phyloP scores from a whole-genome alignment of 164 flowering plant species.

The Echeveria elegans region DNA sequence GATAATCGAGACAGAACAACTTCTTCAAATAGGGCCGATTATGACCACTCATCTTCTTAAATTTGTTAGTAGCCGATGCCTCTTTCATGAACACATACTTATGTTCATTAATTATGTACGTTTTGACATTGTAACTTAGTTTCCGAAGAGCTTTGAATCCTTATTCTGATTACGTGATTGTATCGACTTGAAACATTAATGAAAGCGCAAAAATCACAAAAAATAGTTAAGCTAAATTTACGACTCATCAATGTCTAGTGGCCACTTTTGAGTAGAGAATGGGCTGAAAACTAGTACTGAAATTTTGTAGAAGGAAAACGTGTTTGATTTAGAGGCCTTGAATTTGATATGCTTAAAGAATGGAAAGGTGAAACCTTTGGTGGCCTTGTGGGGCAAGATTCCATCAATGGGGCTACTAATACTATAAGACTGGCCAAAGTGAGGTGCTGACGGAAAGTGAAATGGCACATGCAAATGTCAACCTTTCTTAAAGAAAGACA shows the following conservation, averaged over 20 bases:
- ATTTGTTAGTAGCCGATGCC: neutral
- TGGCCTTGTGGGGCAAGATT: neutral
- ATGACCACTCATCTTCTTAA: neutral
- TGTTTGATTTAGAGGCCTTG: too few species aligned
- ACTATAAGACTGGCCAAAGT: neutral
- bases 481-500: neutral
- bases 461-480: conserved; percentile 3
- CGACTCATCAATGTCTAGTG: neutral
- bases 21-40: neutral
- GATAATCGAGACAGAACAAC: neutral
- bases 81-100: neutral
- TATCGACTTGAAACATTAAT: too few species aligned
- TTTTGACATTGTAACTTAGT: too few species aligned
- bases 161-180: too few species aligned
- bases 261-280: neutral
- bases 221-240: too few species aligned
- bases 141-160: too few species aligned
- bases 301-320: too few species aligned
- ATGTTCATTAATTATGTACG: too few species aligned
- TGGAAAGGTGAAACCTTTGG: neutral
- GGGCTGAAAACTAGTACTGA: too few species aligned
- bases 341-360: too few species aligned
- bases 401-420: neutral
- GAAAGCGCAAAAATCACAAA: too few species aligned
- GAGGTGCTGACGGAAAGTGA: neutral